Conservation (phyloP, 345 rosid species). For the Psidium friedrichsthalianum region DNA sequence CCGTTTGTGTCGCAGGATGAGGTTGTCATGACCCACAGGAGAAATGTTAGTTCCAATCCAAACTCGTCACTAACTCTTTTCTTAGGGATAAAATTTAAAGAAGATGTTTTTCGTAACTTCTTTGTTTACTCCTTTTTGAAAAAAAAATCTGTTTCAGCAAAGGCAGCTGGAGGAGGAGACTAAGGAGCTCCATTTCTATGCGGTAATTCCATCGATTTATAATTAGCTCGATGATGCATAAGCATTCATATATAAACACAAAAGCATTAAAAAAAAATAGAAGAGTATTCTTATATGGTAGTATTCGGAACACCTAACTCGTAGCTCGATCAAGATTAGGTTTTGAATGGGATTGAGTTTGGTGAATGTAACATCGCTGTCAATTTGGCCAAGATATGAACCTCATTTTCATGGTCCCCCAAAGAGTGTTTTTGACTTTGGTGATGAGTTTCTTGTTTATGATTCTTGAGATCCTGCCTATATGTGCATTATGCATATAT, state of each 20-base stretch:
- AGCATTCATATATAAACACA: neutral
- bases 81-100: neutral
- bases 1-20: neutral
- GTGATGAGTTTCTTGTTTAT: neutral
- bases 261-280: neutral
- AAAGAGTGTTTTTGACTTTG: neutral
- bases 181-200: neutral
- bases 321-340: neutral
- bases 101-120: neutral
- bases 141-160: neutral
- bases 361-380: neutral
- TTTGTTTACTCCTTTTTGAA: neutral
- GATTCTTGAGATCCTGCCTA: neutral
- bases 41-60: neutral
- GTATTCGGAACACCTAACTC: neutral
- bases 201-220: neutral
- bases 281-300: neutral
- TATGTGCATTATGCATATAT: neutral
- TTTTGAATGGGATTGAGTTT: neutral
- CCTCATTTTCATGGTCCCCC: neutral
- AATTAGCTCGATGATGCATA: neutral
- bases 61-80: neutral
- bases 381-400: neutral
- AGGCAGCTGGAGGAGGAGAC: slow-evolving; percentile 4
- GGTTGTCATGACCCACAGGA: neutral